Conservation (phyloP, 1,139 yeast genomes). For the Geotrichum phurueaensis region DNA sequence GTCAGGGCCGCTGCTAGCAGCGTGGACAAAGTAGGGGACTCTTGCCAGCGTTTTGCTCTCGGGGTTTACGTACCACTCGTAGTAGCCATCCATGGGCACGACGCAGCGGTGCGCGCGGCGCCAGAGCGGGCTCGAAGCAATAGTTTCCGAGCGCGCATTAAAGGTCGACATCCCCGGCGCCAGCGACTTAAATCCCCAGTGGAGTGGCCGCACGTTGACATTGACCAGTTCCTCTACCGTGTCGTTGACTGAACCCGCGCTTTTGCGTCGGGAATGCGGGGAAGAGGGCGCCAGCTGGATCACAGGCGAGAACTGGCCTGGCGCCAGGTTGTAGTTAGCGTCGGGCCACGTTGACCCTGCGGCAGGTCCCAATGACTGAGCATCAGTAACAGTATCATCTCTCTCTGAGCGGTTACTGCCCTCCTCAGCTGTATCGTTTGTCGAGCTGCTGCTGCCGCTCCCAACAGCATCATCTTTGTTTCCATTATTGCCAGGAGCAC, state of each 20-base stretch:
- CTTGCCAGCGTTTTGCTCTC: slow-evolving; percentile 29
- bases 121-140: slow-evolving; percentile 28
- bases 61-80: slow-evolving; percentile 57
- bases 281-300: background rate
- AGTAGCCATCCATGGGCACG: slow-evolving; percentile 77
- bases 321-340: slow-evolving; percentile 15
- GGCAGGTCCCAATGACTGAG: background rate
- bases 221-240: background rate
- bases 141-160: slow-evolving; percentile 34
- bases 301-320: slow-evolving; percentile 12
- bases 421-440: background rate
- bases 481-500: background rate
- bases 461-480: background rate
- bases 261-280: background rate
- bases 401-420: background rate
- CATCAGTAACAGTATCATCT: background rate
- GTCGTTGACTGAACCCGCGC: background rate
- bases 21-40: slow-evolving; percentile 59
- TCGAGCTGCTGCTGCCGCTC: no score
- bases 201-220: background rate
- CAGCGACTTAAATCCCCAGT: background rate
- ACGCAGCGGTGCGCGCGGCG: slow-evolving; percentile 47
- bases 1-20: slow-evolving; percentile 40
- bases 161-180: slow-evolving; percentile 24
- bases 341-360: background rate